A percentile compares a stretch with the other conserved stretches of the same genome.
These are phyloP conservation scores for Xylaria sp. DNA, from an alignment of 2,329 filamentous ascomycete species.

Conservation along the genomic window DNA sequence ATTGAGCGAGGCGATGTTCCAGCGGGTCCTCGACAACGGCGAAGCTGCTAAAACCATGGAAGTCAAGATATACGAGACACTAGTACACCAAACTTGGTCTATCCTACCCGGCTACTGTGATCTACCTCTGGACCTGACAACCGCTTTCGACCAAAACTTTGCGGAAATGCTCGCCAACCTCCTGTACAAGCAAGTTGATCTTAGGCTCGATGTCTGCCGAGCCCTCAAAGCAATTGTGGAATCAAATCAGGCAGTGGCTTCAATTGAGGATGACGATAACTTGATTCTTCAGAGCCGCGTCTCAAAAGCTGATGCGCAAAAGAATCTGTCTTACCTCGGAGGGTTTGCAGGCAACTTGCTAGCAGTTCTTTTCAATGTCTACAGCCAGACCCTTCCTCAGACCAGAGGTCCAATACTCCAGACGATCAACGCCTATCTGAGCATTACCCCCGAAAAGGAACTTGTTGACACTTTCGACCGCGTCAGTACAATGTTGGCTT, in stretches of 20 bases:
- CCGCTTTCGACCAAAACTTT: conserved; percentile 83
- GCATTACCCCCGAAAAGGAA: conserved; percentile 78
- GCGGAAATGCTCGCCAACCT: conserved; percentile 90
- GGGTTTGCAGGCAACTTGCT: conserved; percentile 84
- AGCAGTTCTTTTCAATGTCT: conserved; percentile 98
- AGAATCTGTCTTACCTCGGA: conserved; percentile 81
- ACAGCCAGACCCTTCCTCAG: conserved; percentile 92
- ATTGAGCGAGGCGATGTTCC: conserved; percentile 86
- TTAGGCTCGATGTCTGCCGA: conserved; percentile 85
- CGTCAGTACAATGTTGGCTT: conserved; percentile 81
- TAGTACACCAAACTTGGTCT: conserved; percentile 95
- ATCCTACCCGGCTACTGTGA: conserved; percentile 94
- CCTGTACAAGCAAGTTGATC: conserved; percentile 86
- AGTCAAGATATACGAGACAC: conserved; percentile 88
- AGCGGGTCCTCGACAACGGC: conserved; percentile 82
- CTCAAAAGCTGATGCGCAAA: conserved; percentile 71
- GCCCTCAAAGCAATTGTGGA: conserved; percentile 86
- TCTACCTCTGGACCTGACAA: conserved; percentile 75
- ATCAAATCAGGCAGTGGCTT: conserved; percentile 81
- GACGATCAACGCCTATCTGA: conserved; percentile 93
- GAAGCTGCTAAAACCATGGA: conserved; percentile 88
- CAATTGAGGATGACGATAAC: conserved; percentile 70
- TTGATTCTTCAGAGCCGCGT: conserved; percentile 78
- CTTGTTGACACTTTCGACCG: conserved; percentile 86
- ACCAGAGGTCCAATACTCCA: conserved; percentile 88